Evolutionary conservation across 1,139 yeast species (phyloP).

Genomic region (Pichia sp.): DNA sequence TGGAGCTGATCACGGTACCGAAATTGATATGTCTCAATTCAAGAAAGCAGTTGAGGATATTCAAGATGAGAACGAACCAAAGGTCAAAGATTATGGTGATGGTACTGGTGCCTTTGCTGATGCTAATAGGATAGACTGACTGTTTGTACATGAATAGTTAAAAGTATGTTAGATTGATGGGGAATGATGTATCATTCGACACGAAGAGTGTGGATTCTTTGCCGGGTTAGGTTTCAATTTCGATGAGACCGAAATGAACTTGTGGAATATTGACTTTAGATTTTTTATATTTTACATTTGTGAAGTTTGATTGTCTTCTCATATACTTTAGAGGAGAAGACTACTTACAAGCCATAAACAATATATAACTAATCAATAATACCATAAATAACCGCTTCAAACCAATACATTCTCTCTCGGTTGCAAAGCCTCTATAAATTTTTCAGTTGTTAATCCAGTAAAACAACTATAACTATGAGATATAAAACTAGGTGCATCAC

Average conservation of each 20-base stretch:
- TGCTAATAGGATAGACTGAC: slow-evolving; percentile 24
- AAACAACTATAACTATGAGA: not conserved
- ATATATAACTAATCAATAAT: not conserved
- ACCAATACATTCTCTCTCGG: not conserved
- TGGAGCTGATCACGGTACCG: slow-evolving; percentile 54
- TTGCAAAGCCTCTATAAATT: not conserved
- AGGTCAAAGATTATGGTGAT: slow-evolving; percentile 58
- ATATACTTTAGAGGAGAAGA: not conserved
- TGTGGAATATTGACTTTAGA: not conserved
- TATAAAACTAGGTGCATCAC: not conserved
- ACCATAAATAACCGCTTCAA: not conserved
- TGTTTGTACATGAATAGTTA: not conserved
- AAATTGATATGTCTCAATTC: slow-evolving; percentile 69
- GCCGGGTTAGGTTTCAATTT: slow-evolving; percentile 8
- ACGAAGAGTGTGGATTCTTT: slow-evolving; percentile 25
- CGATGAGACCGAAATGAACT: not conserved
- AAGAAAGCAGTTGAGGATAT: slow-evolving; percentile 42
- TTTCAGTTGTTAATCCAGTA: not conserved
- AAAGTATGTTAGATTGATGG: not conserved
- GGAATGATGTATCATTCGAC: not conserved
- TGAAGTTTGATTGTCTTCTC: not conserved
- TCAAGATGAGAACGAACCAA: slow-evolving; percentile 36
- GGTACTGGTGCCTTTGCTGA: slow-evolving; percentile 37
- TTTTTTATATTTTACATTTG: not conserved
- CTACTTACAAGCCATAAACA: not conserved